Evolutionary conservation across 1,284 basidiomycete species (phyloP).

Genomic region (Tremellales sp.): DNA sequence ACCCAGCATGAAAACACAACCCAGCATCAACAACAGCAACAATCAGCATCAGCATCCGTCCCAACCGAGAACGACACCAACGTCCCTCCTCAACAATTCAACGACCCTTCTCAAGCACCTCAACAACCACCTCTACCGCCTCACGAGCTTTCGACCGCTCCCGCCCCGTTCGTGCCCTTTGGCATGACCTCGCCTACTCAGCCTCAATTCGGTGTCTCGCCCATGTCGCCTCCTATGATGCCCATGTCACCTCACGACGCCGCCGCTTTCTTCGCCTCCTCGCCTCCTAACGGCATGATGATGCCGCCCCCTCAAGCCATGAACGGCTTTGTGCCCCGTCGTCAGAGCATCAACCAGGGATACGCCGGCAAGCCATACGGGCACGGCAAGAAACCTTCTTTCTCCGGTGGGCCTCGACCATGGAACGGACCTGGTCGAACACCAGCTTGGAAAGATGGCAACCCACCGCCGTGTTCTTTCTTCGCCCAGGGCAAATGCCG

Average conservation of each 20-base stretch:
- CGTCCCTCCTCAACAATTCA: not conserved
- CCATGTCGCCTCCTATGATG: conserved; percentile 37
- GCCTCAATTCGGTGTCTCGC: conserved; percentile 26
- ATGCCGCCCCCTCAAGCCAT: conserved; percentile 12
- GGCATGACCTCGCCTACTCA: conserved; percentile 22
- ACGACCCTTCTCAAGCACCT: not conserved
- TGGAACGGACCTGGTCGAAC: conserved; percentile 9
- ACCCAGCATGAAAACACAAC: conserved; percentile 7
- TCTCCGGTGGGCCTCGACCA: conserved; percentile 40
- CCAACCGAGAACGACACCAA: not conserved
- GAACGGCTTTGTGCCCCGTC: conserved; percentile 16
- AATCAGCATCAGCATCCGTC: not conserved
- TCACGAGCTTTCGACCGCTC: not conserved
- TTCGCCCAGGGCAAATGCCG: conserved; percentile 47
- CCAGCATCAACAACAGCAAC: conserved; percentile 8
- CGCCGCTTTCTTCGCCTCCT: conserved; percentile 39
- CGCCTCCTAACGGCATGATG: conserved; percentile 29
- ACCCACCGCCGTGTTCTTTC: conserved; percentile 47
- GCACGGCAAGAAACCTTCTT: conserved; percentile 45
- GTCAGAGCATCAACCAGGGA: conserved; percentile 21
- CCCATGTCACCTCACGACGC: conserved; percentile 31
- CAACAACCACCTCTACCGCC: not conserved
- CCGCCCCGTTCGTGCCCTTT: conserved; percentile 3
- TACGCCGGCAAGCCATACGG: conserved; percentile 20
- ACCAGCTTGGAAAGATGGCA: conserved; percentile 45